These are phyloP conservation scores for Polysphondylium violaceum DNA, from an alignment of 78 protist genomes.

Conservation along the genomic window DNA sequence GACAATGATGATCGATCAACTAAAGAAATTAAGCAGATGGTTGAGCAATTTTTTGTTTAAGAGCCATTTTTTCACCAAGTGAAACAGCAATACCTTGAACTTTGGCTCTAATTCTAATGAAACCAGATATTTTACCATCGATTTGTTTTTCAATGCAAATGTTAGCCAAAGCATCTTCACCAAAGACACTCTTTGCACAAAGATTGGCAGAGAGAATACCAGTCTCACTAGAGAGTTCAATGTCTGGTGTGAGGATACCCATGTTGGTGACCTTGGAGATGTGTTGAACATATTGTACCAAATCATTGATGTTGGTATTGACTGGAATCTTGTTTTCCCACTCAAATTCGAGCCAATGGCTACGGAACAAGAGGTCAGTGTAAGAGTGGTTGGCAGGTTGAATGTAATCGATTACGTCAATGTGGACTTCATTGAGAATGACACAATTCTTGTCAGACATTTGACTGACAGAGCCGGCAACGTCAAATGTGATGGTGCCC, in stretches of 20 bases:
- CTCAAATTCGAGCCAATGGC: constrained; percentile 98
- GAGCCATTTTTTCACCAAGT: constrained; percentile 96
- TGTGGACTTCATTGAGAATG: constrained; percentile 95
- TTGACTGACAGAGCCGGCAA: constrained; percentile 64
- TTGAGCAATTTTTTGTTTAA: constrained; percentile 73
- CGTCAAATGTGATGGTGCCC: constrained; percentile 95
- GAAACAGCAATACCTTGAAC: constrained; percentile 98
- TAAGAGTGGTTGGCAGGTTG: constrained; percentile 91
- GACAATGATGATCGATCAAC: too few species aligned
- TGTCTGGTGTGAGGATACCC: constrained; percentile 91
- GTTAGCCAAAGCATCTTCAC: constrained; percentile 97
- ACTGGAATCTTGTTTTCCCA: constrained; percentile 98
- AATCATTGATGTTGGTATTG: constrained; percentile 70
- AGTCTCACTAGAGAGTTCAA: constrained; percentile 90
- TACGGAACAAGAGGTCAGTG: constrained; percentile 89
- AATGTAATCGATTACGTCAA: constrained; percentile 98
- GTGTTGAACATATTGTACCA: constrained; percentile 90
- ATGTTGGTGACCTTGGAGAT: constrained; percentile 93
- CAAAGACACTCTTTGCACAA: constrained; percentile 94
- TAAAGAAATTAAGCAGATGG: constrained; percentile 29
- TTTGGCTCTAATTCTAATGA: constrained; percentile 95
- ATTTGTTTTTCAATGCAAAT: constrained; percentile 88
- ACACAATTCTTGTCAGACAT: constrained; percentile 88
- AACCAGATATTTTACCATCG: constrained; percentile 90
- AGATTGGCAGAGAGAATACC: constrained; percentile 96